These are phyloP conservation scores for Xylariaceae sp. DNA, from an alignment of 2,329 filamentous ascomycete genomes.

Conservation along the genomic window DNA sequence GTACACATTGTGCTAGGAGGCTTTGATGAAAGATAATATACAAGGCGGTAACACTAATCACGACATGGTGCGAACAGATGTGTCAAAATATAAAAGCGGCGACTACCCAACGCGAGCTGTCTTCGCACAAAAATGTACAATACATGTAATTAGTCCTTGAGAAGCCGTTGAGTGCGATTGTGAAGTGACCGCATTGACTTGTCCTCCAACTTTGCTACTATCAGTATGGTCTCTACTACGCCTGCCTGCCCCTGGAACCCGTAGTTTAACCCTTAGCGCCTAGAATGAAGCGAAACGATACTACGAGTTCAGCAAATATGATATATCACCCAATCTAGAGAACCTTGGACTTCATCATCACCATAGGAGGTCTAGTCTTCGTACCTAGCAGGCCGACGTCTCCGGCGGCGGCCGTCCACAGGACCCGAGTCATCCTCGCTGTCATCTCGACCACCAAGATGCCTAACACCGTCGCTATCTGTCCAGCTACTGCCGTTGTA, in stretches of 20 bases:
- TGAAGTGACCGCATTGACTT: too few species aligned
- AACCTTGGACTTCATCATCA: background rate
- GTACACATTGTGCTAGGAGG: too few species aligned
- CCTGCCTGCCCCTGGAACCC: too few species aligned
- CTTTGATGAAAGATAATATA: too few species aligned
- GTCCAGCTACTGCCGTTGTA: constrained; percentile 40
- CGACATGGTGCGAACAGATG: too few species aligned
- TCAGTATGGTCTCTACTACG: too few species aligned
- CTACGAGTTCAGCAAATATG: constrained; percentile 11
- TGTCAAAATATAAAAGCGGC: too few species aligned
- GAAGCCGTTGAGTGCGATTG: too few species aligned
- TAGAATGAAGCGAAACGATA: background rate
- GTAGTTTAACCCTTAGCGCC: background rate
- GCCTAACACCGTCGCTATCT: constrained; percentile 35
- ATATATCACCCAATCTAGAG: background rate
- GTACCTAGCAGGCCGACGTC: constrained; percentile 40
- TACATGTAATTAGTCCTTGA: background rate
- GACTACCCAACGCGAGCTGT: constrained; percentile 1
- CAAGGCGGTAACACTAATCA: too few species aligned
- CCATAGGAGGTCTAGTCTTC: constrained; percentile 32
- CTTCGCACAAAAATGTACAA: background rate
- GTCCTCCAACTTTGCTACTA: too few species aligned
- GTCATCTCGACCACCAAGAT: constrained; percentile 29
- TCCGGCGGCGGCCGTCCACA: constrained; percentile 31
- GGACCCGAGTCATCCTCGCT: constrained; percentile 35